Conservation (phyloP, 257 asterid species). For the Fraxinus americana region DNA sequence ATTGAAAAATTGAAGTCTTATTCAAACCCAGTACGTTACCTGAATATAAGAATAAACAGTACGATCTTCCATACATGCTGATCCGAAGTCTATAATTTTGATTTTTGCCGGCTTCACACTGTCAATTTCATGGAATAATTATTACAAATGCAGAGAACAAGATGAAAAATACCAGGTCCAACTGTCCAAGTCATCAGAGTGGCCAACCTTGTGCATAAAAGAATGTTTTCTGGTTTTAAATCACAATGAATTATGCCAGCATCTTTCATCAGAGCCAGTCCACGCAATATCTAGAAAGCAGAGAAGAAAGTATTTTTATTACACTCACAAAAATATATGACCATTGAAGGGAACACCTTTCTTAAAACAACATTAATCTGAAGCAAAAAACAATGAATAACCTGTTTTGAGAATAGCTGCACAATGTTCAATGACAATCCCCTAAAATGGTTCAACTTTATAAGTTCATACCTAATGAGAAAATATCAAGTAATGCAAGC, state of each 20-base stretch:
- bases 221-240: slow-evolving; percentile 97
- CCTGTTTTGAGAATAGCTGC: slow-evolving; percentile 98
- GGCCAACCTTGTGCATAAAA: slow-evolving; percentile 84
- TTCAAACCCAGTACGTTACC: slow-evolving; percentile 43
- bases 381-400: slow-evolving; percentile 34
- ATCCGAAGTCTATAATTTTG: slow-evolving; percentile 97
- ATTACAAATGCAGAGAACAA: slow-evolving; percentile 26
- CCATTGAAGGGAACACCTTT: slow-evolving; percentile 26
- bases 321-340: slow-evolving; percentile 21
- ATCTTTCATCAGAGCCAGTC: slow-evolving; percentile 89
- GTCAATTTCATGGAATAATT: slow-evolving; percentile 43
- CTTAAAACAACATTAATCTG: slow-evolving; percentile 22
- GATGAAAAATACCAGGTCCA: slow-evolving; percentile 23
- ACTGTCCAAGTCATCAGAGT: slow-evolving; percentile 33
- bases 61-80: slow-evolving; percentile 96
- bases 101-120: slow-evolving; percentile 93
- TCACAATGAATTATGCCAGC: slow-evolving; percentile 98
- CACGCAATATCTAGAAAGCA: slow-evolving; percentile 71
- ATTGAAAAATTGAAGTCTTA: slow-evolving; percentile 22
- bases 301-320: slow-evolving; percentile 27
- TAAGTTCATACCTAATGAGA: slow-evolving; percentile 86
- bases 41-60: slow-evolving; percentile 97
- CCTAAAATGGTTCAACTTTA: slow-evolving; percentile 87
- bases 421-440: slow-evolving; percentile 92
- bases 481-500: slow-evolving; percentile 29